phyloP scores from a whole-genome alignment of 164 flowering plant species.

The Pachysandra terminalis region DNA sequence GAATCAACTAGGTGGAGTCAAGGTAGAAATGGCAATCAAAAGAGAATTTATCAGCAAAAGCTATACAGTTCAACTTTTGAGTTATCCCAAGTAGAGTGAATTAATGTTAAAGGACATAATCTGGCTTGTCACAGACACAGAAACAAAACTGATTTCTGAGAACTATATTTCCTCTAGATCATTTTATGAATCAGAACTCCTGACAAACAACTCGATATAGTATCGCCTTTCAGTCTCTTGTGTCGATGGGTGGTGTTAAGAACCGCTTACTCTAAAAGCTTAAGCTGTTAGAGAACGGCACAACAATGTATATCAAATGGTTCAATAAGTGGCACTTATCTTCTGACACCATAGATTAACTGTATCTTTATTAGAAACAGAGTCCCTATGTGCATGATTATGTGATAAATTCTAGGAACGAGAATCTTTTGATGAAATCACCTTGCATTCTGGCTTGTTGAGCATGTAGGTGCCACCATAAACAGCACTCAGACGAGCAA shows the following conservation, averaged over 20 bases:
- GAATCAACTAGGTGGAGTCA: too few species aligned
- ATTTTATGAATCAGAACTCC: too few species aligned
- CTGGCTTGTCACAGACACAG: too few species aligned
- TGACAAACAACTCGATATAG: too few species aligned
- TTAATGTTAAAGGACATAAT: too few species aligned
- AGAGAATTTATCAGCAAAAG: neutral
- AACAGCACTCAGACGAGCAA: constrained; percentile 97
- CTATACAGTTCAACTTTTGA: neutral
- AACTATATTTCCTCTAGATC: too few species aligned
- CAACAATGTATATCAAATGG: too few species aligned
- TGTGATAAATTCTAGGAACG: neutral
- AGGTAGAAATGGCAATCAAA: neutral
- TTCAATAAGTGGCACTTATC: neutral
- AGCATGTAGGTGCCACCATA: constrained; percentile 99
- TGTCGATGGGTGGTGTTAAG: too few species aligned
- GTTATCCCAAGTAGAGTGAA: neutral
- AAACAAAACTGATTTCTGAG: too few species aligned
- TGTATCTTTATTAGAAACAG: neutral
- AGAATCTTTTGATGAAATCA: constrained; percentile 11
- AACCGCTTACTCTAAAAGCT: too few species aligned
- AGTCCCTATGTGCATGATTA: neutral
- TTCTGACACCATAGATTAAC: neutral
- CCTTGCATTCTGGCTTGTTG: constrained; percentile 94
- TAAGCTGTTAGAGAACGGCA: too few species aligned
- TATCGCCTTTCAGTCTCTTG: too few species aligned